phyloP scores from a whole-genome alignment of 306 rosid species.

The Fragaria iinumae region DNA sequence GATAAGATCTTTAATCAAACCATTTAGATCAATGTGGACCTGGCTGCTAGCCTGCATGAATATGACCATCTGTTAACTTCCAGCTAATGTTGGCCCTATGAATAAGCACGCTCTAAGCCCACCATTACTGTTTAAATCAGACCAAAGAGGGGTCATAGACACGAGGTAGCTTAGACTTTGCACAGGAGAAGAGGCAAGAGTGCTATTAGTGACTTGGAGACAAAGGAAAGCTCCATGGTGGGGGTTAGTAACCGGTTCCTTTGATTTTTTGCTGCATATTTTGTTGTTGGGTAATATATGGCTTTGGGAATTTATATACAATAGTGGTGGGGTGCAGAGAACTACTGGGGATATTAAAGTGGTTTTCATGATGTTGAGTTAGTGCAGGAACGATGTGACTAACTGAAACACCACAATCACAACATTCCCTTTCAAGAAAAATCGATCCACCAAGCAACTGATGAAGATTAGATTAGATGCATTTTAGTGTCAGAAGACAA shows the following conservation, averaged over 20 bases:
- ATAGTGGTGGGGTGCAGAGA: not conserved
- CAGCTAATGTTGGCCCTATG: conserved; percentile 38
- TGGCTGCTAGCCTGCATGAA: not conserved
- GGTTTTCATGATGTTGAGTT: conserved; percentile 18
- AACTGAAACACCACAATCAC: conserved; percentile 57
- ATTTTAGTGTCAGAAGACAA: not conserved
- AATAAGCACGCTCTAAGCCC: conserved; percentile 9
- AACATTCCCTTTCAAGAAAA: conserved; percentile 46
- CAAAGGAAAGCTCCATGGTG: not conserved
- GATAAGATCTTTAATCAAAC: conserved; percentile 49
- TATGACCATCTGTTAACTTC: conserved; percentile 19
- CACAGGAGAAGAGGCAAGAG: not conserved
- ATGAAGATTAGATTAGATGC: not conserved
- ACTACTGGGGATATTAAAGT: conserved; percentile 5
- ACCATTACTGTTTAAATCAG: not conserved
- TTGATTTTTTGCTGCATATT: not conserved
- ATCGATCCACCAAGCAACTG: not conserved
- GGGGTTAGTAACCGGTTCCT: not conserved
- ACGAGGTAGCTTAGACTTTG: not conserved
- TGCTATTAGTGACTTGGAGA: conserved; percentile 2
- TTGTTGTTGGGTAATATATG: not conserved
- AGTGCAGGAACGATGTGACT: conserved; percentile 50
- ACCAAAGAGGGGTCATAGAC: conserved; percentile 5
- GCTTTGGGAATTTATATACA: not conserved
- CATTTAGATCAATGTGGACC: conserved; percentile 39